A percentile compares a stretch with the other conserved stretches of the same genome.
These are phyloP conservation scores for Platanthera guangdongensis DNA, from an alignment of 106 monocot genomes.

Conservation along the genomic window DNA sequence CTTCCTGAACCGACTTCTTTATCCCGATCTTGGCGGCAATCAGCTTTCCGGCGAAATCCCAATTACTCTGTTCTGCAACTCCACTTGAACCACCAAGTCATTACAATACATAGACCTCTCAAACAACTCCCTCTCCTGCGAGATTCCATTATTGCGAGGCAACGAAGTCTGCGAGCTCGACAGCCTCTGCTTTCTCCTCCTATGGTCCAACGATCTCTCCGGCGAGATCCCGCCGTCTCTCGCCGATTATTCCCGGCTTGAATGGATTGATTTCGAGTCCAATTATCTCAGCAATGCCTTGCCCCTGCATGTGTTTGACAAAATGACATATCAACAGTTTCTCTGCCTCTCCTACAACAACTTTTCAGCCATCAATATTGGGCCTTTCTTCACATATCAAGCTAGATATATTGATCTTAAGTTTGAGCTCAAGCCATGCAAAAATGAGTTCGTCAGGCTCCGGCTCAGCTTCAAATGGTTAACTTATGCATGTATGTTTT, in stretches of 20 bases:
- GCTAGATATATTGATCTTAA: too few species aligned
- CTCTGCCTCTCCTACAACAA: slow-evolving; percentile 69
- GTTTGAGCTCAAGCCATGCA: too few species aligned
- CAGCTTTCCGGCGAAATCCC: slow-evolving; percentile 42
- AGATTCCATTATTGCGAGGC: slow-evolving; percentile 20
- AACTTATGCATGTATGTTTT: too few species aligned
- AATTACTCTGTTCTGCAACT: slow-evolving; percentile 56
- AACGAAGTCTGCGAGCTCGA: slow-evolving; percentile 20
- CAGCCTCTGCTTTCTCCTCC: slow-evolving; percentile 35
- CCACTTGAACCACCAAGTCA: slow-evolving; percentile 14
- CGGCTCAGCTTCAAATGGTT: too few species aligned
- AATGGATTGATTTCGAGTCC: slow-evolving; percentile 54
- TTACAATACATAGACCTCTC: slow-evolving; percentile 55
- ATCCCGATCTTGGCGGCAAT: slow-evolving; percentile 58
- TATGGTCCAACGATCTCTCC: slow-evolving; percentile 54
- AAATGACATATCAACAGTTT: slow-evolving; percentile 30
- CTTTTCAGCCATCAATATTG: slow-evolving; percentile 28
- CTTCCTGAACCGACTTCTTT: slow-evolving; percentile 26
- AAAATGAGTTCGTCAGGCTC: too few species aligned
- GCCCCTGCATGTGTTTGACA: slow-evolving; percentile 38
- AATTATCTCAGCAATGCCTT: slow-evolving; percentile 50
- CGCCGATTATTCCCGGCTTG: slow-evolving; percentile 42
- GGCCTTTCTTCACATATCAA: slow-evolving; percentile 35
- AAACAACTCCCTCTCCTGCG: slow-evolving; percentile 63
- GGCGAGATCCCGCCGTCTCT: slow-evolving; percentile 49